Base-by-base conservation (phyloP, 495 filamentous ascomycete species). In the Podospora pseudoanserina region DNA sequence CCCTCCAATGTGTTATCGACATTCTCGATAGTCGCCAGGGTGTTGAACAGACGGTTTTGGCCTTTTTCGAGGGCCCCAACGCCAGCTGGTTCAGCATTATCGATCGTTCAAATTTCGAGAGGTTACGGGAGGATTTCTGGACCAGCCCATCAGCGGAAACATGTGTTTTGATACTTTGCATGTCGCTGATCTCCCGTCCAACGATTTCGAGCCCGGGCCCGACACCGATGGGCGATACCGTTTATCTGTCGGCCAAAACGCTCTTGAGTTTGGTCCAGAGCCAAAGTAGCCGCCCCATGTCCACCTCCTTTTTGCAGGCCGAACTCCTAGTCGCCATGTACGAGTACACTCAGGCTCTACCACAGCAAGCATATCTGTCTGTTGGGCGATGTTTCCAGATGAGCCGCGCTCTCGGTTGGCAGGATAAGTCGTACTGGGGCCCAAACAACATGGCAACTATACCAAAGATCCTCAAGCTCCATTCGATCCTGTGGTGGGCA, bases 291-390 rank as follows among this genome's bases (percentile, higher is more conserved):
- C 55, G 67, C 2, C 56, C 73, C 11, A 58, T 76, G 15, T 72
- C 74, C 3, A 68, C 69, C 15, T 34, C 64, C 11, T 58, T 75
- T 27, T 89, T 93, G 68, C 82, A 87, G 15, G 89, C 90, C 15
- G 89, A 90, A 70, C 94, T 92, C 13, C 82, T 97, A 0, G 88
- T 89, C 65, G 93, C 96, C 76, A 91, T 96, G 79, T 90, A 91
- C 54, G 90, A 92, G 69, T 89, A 94, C 68, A 95, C 92, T 88
- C 85, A 87, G n/a, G 79, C 81, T 60, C 84, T 85, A 69, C 87
- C 96, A 60, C 88, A 92, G n/a, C 85, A 86, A 23, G 88, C 94
- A 0, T 78, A 76, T 59, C 60, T 74, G 65, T 68, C 76, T 34
- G 65, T 74, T 0, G 74, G 74, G 1, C 65, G 65, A 2, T 78